Evolutionary conservation across 495 filamentous ascomycete species (phyloP), one percentile per base, ranked within the genome.

Genomic region (Aspergillus incahuasiensis): DNA sequence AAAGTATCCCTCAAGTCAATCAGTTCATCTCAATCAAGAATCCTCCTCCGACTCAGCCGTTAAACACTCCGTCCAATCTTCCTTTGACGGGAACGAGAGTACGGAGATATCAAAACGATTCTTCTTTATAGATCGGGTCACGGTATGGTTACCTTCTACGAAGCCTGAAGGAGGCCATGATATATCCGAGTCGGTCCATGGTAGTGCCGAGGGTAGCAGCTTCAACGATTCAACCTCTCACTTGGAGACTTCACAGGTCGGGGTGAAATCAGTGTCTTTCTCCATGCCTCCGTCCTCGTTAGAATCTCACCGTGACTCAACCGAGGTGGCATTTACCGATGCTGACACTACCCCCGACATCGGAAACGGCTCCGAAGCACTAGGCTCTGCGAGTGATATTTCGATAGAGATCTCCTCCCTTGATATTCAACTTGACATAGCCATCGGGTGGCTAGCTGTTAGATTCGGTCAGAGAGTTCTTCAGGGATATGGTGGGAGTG

Each of bases 351-450:
- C 35, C 34, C 13, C 38, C 13, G 34, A 54, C 9, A 52, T 53
- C 1, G 56, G 47, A 15, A 56, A 61, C 22, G 25, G 24, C 5
- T 1, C 51, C 0, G 40, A 48, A 3, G n/a, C 40, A 13, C 45
- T n/a, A 0, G 18, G 32, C 18, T 45, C 50, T n/a, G 19, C 45
- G 16, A 48, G 62, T 22, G 68, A 71, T 15, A 56, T 80, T n/a
- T 82, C 83, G 57, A 61, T 89, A 18, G 74, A 81, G 34, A 55
- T 89, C 44, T 80, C 79, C 22, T 77, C 81, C 1, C 60, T 82
- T 24, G 70, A 79, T 16, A 52, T 84, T 2, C 81, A 81, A 45
- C 84, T 88, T 56, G 88, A 91, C 67, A 81, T 88, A 19, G 79
- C 86, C 4, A 82, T 83, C 6, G 87, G 83, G 1, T 86, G 86